Evolutionary conservation across 805 yeast genomes (phyloP).

Genomic region (Suhomyces prunicola): DNA sequence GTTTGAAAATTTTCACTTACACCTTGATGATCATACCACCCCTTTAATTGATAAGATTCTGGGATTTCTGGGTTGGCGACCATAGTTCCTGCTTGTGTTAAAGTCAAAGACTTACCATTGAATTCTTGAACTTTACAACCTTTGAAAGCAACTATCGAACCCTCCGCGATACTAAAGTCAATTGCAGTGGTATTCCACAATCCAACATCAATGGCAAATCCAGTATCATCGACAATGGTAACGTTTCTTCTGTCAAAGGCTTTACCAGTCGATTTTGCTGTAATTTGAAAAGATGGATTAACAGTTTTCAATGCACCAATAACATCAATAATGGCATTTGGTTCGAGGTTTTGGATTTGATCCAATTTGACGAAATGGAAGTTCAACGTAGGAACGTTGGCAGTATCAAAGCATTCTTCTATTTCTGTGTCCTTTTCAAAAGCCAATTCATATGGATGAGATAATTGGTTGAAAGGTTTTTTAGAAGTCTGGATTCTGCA

Average conservation of each 20-base stretch:
- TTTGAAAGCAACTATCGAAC: slow-evolving; percentile 86
- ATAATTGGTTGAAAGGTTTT: slow-evolving; percentile 77
- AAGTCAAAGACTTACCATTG: slow-evolving; percentile 78
- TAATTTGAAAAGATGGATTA: slow-evolving; percentile 70
- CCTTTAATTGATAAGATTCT: slow-evolving; percentile 83
- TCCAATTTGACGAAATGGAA: slow-evolving; percentile 73
- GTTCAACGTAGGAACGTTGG: slow-evolving; percentile 72
- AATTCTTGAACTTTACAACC: slow-evolving; percentile 88
- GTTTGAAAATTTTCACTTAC: slow-evolving; percentile 57
- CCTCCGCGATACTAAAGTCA: slow-evolving; percentile 68
- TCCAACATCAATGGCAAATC: slow-evolving; percentile 71
- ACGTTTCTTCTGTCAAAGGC: slow-evolving; percentile 92
- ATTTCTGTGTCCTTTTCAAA: slow-evolving; percentile 77
- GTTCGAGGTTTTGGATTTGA: slow-evolving; percentile 62
- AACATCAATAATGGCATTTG: slow-evolving; percentile 76
- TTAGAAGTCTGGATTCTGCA: slow-evolving; percentile 81
- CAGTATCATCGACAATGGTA: slow-evolving; percentile 79
- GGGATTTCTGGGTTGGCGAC: slow-evolving; percentile 82
- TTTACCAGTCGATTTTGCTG: slow-evolving; percentile 84
- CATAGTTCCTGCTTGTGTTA: slow-evolving; percentile 75
- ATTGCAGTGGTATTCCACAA: slow-evolving; percentile 88
- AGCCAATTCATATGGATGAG: slow-evolving; percentile 84
- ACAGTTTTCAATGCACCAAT: slow-evolving; percentile 82
- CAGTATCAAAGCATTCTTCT: slow-evolving; percentile 59
- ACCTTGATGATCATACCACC: slow-evolving; percentile 92